phyloP scores from a whole-genome alignment of 768 basidiomycete species.

The Galerina sulciceps region DNA sequence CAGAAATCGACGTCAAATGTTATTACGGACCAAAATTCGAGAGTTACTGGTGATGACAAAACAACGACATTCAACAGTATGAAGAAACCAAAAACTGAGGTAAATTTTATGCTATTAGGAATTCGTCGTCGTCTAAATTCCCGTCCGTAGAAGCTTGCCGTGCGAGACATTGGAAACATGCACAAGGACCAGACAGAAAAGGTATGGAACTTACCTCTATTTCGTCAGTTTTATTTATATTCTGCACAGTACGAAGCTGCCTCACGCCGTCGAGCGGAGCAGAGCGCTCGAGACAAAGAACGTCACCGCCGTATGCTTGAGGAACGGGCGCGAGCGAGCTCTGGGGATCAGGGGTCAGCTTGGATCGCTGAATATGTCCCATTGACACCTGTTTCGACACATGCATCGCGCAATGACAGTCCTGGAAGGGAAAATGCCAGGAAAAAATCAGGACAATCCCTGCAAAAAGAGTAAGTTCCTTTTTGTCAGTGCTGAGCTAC shows the following conservation, averaged over 20 bases:
- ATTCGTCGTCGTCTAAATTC: background rate
- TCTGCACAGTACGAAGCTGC: slow-evolving; percentile 22
- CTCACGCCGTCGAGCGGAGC: slow-evolving; percentile 35
- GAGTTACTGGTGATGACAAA: background rate
- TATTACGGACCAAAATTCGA: background rate
- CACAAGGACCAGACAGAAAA: slow-evolving; percentile 12
- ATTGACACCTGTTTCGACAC: slow-evolving; percentile 21
- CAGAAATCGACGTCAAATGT: background rate
- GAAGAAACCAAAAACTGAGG: background rate
- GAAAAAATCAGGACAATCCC: background rate
- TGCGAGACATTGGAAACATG: slow-evolving; percentile 10
- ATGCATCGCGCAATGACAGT: background rate
- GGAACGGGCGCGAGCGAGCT: slow-evolving; percentile 24
- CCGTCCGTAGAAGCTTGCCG: slow-evolving; percentile 2
- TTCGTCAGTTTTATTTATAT: background rate
- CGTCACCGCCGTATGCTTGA: slow-evolving; percentile 29
- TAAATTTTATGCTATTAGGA: background rate
- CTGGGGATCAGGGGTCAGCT: background rate
- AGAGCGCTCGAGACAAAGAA: slow-evolving; percentile 42
- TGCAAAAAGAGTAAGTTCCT: background rate
- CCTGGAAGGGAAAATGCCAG: too few relatives aligned
- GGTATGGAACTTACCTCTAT: slow-evolving; percentile 2
- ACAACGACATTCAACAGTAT: background rate
- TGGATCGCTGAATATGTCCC: slow-evolving; percentile 15
- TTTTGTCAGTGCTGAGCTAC: background rate